Base-by-base conservation (phyloP, 768 basidiomycete genomes). In the Xerocomus brunneocitrinus region DNA sequence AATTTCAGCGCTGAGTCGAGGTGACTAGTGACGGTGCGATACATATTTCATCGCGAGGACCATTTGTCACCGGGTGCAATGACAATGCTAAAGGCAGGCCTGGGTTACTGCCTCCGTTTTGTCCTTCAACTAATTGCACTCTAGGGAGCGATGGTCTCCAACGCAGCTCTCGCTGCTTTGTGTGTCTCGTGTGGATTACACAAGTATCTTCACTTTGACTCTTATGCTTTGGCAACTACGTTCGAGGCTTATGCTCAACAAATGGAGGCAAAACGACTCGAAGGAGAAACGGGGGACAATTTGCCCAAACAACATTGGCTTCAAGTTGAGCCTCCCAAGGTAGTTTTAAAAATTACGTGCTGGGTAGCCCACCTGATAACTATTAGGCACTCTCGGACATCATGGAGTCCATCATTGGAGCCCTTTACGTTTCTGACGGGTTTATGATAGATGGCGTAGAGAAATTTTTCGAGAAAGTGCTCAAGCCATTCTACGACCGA, bases 71-170 rank as follows among this genome's bases (percentile, higher is more conserved):
- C 90, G 19, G 91, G 89, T 36, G 83, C 78, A n/a, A 73, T 94
- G 60, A 89, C 88, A 4, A 68, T 91, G 62, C 67, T 92, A 22
- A 94, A 93, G 79, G 91, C 82, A 59, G 8, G 62, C 40, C 19
- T 13, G 16, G 39, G 6, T 51, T 25, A 32, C 8, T 43, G 36
- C 7, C 28, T 31, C 35, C 13, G 35, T 30, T 50, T 12, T 27
- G 32, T 42, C 31, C 25, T 22, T 32, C 16, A 13, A 31, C 54
- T 57, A 52, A 53, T 24, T n/a, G 35, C 13, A 22, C 19, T 30
- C 34, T 60, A 92, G 91, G 80, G 82, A 28, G 86, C 87, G 8
- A 92, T 93, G 89, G 89, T 93, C 27, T 89, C 88, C 4, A 92
- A 92, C 66, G 78, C 82, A 30, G 76, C 85, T 16, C 73, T 93